phyloP scores from a whole-genome alignment of 1,284 basidiomycete genomes.

The Boletus calvinii region DNA sequence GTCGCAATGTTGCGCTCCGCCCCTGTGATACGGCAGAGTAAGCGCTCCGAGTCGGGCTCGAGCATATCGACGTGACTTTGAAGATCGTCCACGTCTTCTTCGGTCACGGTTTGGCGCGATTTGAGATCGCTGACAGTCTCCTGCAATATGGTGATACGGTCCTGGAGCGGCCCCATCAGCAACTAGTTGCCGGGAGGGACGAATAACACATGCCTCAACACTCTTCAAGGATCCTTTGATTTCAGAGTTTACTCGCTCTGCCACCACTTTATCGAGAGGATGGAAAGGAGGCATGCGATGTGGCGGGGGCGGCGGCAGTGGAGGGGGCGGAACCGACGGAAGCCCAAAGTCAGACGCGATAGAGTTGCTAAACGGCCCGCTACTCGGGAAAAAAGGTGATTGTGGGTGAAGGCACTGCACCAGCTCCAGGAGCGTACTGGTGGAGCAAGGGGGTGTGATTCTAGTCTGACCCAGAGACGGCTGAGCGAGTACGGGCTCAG shows the following conservation, averaged over 20 bases:
- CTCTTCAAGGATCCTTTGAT: slow-evolving; percentile 24
- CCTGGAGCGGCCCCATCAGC: slow-evolving; percentile 19
- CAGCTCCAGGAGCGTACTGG: slow-evolving; percentile 14
- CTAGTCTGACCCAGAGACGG: slow-evolving; percentile 6
- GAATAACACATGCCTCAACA: slow-evolving; percentile 19
- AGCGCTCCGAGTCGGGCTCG: slow-evolving; percentile 36
- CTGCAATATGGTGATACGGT: slow-evolving; percentile 26
- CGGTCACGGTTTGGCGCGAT: slow-evolving; percentile 27
- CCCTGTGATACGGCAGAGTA: slow-evolving; percentile 29
- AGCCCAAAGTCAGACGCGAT: slow-evolving; percentile 24
- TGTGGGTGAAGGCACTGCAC: slow-evolving; percentile 24
- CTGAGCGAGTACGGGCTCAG: background rate
- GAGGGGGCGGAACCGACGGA: slow-evolving; percentile 17
- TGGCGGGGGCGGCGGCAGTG: background rate
- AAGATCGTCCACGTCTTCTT: slow-evolving; percentile 43
- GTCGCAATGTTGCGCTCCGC: slow-evolving; percentile 36
- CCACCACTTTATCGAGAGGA: slow-evolving; percentile 16
- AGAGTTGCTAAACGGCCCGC: slow-evolving; percentile 26
- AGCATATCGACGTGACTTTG: slow-evolving; percentile 43
- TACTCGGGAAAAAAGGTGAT: slow-evolving; percentile 19
- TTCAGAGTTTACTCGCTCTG: slow-evolving; percentile 24
- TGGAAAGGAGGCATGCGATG: slow-evolving; percentile 17
- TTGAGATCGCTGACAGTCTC: slow-evolving; percentile 20
- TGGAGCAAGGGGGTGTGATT: slow-evolving; percentile 1
- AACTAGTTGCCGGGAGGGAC: background rate